Base-by-base conservation (phyloP, 2,329 filamentous ascomycete species). In the Penicillium sp. region DNA sequence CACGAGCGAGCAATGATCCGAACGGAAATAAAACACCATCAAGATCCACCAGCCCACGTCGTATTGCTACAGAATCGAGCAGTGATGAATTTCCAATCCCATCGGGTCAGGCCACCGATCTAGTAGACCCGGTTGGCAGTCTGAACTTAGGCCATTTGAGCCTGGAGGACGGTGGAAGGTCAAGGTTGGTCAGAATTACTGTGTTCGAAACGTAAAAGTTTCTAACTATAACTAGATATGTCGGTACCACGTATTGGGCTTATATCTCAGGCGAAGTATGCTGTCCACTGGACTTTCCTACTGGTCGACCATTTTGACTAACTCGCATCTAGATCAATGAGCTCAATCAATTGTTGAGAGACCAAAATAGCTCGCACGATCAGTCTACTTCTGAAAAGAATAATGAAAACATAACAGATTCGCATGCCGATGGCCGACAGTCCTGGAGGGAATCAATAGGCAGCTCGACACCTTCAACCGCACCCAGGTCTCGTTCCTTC, bases 201-300 rank as follows among this genome's bases (percentile, higher is more conserved):
- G 6, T 27, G 33, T 31, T 33, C 1, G 46, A 27, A 59, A n/a
- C 12, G 37, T 9, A 19, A 19, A 12, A 21, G 2, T 19, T 58
- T 60, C 60, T 27, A 43, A 43, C n/a, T 19, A 17, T 50, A 7
- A 33, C n/a, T 56, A 77, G 76, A 70, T 78, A 78, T 59, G 76
- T 79, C 23, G 76, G 76, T 23, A 78, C 75, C 6, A 78, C 76
- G 12, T 78, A 77, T 58, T 78, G 75, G 75, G 76, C 76, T 27
- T 78, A 78, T 64, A 77, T 79, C 33, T 76, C 75, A 9, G 71
- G 76, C 35, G 76, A 78, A 69, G 75, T 77, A 72, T 54, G 56
- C 10, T 37, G 10, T 15, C 15, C 21, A n/a, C 4, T 6, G 4
- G 5, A 17, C 2, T 45, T 9, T 15, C 31, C 41, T 3, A 17